Base-by-base conservation (phyloP, 495 filamentous ascomycete genomes). In the Podospora fimiseda region DNA sequence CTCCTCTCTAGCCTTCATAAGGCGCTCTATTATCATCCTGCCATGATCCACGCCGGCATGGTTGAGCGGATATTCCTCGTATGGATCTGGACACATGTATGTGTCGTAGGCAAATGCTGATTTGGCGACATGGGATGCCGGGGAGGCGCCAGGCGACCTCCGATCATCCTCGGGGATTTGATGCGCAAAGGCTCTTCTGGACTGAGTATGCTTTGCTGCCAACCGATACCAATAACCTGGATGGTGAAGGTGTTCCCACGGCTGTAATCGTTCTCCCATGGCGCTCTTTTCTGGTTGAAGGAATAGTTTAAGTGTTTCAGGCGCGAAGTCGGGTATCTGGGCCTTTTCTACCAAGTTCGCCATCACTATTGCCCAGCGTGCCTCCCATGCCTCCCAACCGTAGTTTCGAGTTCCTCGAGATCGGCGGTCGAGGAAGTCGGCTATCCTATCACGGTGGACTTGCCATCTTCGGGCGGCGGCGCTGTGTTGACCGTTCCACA, bases 371-470 rank as follows among this genome's bases (percentile, higher is more conserved):
- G 85, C 82, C 89, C 89, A 95, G 50, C 84, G 77, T 18, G 89
- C 80, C 64, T 92, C 83, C 89, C 89, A 95, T 2, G 89, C 88
- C 60, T 88, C 80, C 88, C 88, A 95, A 7, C 86, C 86, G 66
- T 92, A 93, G 53, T 86, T 89, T 30, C 78, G 78, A 13, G 89
- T 84, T 3, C 91, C 91, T 48, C 87, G 88, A 1, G 89, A 91
- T 52, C 85, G 81, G 20, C 88, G 81, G 55, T 95, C 87, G 13
- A 96, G 68, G 19, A 96, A 74, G 60, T 86, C 85, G 37, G 76
- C 73, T 54, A 89, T 81, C 56, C 81, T 82, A 33, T 79, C 74
- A 50, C 83, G 78, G 62, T 96, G 91, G 23, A 71, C 70, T 21
- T 80, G 75, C 90, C 90, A 96, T 40, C 82, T 79, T 42, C 85